Conservation (phyloP, 1,284 basidiomycete species). For the Ustilago curta region DNA sequence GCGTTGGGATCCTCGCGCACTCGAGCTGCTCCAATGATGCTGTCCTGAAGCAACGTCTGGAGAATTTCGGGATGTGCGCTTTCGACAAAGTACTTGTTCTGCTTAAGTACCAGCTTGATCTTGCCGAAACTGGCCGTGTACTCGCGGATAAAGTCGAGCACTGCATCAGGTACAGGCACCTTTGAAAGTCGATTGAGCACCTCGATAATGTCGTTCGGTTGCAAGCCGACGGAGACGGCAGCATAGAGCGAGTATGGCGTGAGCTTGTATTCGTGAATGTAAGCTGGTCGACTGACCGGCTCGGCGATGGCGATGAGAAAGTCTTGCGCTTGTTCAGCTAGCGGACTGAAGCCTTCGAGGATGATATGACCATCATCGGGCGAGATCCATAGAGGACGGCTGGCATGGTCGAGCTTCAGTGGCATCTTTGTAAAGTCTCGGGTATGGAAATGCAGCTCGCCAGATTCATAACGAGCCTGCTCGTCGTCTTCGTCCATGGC, state of each 20-base stretch:
- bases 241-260: constrained; percentile 98
- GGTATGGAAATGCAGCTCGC: constrained; percentile 79
- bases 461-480: constrained; percentile 39
- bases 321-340: constrained; percentile 97
- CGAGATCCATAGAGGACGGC: constrained; percentile 67
- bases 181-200: constrained; percentile 73
- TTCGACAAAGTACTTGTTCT: constrained; percentile 69
- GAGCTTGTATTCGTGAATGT: constrained; percentile 99
- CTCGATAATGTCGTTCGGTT: constrained; percentile 98
- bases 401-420: constrained; percentile 66
- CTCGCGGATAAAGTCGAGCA: constrained; percentile 66
- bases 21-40: constrained; percentile 60
- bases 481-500: constrained; percentile 48
- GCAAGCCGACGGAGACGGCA: constrained; percentile 96
- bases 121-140: constrained; percentile 68
- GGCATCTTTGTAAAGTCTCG: constrained; percentile 65
- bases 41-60: constrained; percentile 64
- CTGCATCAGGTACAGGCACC: constrained; percentile 64
- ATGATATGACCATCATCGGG: constrained; percentile 68
- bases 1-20: constrained; percentile 54
- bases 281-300: constrained; percentile 96
- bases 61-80: constrained; percentile 67
- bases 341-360: constrained; percentile 74
- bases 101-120: constrained; percentile 69
- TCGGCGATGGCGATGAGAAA: constrained; percentile 98